Percentiles rank a stretch among this genome's conserved stretches.
Conservation (phyloP, 2,329 filamentous ascomycete genomes). For the Aspergillus arachidicola region DNA sequence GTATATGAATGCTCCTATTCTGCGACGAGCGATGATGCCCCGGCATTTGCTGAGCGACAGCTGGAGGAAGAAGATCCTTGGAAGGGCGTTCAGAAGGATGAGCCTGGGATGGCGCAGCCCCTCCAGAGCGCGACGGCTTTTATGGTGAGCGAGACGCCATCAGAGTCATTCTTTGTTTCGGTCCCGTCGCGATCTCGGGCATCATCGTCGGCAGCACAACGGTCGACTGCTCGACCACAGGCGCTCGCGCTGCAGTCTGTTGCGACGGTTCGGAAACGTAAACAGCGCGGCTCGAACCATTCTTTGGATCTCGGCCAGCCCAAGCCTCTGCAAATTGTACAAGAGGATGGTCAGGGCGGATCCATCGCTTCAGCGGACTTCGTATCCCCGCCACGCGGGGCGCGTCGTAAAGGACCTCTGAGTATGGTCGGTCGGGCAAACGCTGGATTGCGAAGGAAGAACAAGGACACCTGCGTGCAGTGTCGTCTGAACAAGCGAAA, state of each 20-base stretch:
- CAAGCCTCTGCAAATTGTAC: constrained; percentile 45
- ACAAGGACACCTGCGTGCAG: constrained; percentile 49
- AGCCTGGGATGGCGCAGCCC: constrained; percentile 27
- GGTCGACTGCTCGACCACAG: constrained; percentile 29
- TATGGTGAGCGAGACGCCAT: constrained; percentile 38
- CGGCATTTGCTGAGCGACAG: constrained; percentile 32
- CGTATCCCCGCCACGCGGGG: constrained; percentile 45
- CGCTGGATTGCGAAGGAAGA: constrained; percentile 45
- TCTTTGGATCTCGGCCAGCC: constrained; percentile 32
- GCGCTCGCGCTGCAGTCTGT: constrained; percentile 36
- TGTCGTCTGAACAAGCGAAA: constrained; percentile 49
- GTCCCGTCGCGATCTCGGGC: constrained; percentile 27
- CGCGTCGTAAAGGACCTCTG: constrained; percentile 46
- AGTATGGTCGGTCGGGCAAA: constrained; percentile 43
- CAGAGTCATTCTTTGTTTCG: constrained; percentile 32
- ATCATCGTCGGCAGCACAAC: constrained; percentile 27
- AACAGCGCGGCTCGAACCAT: constrained; percentile 31
- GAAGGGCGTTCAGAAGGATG: constrained; percentile 31
- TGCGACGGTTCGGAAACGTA: constrained; percentile 39
- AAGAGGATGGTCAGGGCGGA: constrained; percentile 46
- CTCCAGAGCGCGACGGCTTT: constrained; percentile 35
- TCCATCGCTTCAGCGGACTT: constrained; percentile 46
- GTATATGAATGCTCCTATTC: constrained; percentile 39
- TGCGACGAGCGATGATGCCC: constrained; percentile 32
- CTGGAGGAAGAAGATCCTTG: constrained; percentile 36